These are phyloP conservation scores for Saitoella complicata DNA, from an alignment of 805 yeast genomes.

Conservation along the genomic window DNA sequence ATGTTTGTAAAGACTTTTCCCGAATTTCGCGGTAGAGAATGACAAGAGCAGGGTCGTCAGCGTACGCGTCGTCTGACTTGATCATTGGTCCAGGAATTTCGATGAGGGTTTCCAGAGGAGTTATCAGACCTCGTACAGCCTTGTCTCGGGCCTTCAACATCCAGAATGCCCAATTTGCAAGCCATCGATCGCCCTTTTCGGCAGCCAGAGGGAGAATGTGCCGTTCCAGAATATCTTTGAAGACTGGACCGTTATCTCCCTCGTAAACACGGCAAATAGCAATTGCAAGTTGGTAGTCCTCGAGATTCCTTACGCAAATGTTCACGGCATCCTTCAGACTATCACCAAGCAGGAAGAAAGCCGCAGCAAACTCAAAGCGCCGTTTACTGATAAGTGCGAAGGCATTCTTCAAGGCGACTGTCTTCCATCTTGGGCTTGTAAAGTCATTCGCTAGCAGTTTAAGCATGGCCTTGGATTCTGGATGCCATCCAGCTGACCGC, in stretches of 20 bases:
- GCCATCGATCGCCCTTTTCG: conserved; percentile 60
- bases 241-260: conserved; percentile 36
- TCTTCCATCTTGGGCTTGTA: conserved; percentile 55
- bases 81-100: background rate
- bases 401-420: conserved; percentile 86
- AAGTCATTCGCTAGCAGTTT: conserved; percentile 68
- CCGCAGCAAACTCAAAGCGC: conserved; percentile 72
- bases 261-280: conserved; percentile 68
- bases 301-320: conserved; percentile 50
- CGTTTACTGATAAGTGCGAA: conserved; percentile 81
- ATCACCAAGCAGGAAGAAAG: conserved; percentile 67
- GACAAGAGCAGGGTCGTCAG: conserved; percentile 57
- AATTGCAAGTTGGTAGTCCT: conserved; percentile 59
- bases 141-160: conserved; percentile 31
- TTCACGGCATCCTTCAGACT: conserved; percentile 61
- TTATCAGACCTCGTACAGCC: conserved; percentile 31
- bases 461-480: conserved; percentile 70
- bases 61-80: background rate
- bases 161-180: conserved; percentile 67
- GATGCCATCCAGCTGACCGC: conserved; percentile 59
- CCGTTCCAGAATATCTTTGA: conserved; percentile 32
- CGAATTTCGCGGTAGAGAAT: conserved; percentile 49
- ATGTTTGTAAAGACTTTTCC: conserved; percentile 32
- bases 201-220: conserved; percentile 42
- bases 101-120: conserved; percentile 5